Conservation (phyloP, 768 basidiomycete genomes). For the Podaxis pistillaris region DNA sequence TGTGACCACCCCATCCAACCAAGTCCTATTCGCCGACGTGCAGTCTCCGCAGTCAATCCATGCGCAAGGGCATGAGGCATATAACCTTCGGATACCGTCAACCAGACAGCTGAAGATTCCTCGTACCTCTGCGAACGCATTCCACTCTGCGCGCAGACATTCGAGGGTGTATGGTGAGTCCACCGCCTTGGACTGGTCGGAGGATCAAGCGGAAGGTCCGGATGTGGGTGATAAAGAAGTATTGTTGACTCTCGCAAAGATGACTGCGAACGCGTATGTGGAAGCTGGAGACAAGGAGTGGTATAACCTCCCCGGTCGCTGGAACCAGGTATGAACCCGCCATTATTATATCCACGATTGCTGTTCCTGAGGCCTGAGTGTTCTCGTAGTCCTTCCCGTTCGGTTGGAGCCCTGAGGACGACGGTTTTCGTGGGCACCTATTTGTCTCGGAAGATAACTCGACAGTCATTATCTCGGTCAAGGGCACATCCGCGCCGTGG, state of each 20-base stretch:
- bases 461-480: slow-evolving; percentile 85
- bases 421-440: slow-evolving; percentile 89
- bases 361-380: neutral
- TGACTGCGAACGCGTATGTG: slow-evolving; percentile 83
- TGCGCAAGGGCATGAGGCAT: slow-evolving; percentile 22
- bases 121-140: slow-evolving; percentile 46
- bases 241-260: slow-evolving; percentile 78
- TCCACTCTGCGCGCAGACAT: slow-evolving; percentile 30
- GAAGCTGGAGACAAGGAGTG: slow-evolving; percentile 53
- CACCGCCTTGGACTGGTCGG: slow-evolving; percentile 56
- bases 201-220: slow-evolving; percentile 62
- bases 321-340: slow-evolving; percentile 50
- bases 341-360: neutral
- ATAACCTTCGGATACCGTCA: slow-evolving; percentile 39
- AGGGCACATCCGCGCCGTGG: slow-evolving; percentile 86
- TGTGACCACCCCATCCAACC: slow-evolving; percentile 50
- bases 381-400: slow-evolving; percentile 59
- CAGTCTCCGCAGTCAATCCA: slow-evolving; percentile 19
- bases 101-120: slow-evolving; percentile 39
- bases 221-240: slow-evolving; percentile 73
- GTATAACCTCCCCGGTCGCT: slow-evolving; percentile 67
- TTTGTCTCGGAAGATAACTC: slow-evolving; percentile 83
- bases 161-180: slow-evolving; percentile 35
- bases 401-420: slow-evolving; percentile 88
- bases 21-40: slow-evolving; percentile 59